Evolutionary conservation across 2,329 filamentous ascomycete genomes (phyloP).

Genomic region (Fusarium transvaalense): DNA sequence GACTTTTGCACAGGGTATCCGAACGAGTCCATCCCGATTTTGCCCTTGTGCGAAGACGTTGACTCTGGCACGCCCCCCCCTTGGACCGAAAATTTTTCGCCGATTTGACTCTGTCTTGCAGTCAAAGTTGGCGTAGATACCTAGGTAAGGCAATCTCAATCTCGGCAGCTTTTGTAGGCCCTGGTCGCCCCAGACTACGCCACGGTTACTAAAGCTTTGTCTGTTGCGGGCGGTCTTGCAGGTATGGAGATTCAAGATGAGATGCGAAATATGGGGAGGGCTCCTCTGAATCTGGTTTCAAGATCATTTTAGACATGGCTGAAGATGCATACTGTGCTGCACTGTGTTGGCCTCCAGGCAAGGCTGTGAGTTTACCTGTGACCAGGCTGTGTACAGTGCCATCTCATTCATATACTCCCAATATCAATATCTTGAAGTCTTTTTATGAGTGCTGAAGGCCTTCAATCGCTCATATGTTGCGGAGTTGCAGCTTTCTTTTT

Average conservation of each 20-base stretch:
- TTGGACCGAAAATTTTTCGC: slow-evolving; percentile 48
- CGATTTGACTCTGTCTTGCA: slow-evolving; percentile 10
- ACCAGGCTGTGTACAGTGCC: slow-evolving; percentile 29
- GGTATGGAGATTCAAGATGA: slow-evolving; percentile 27
- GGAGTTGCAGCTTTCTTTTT: background rate
- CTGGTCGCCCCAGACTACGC: slow-evolving; percentile 36
- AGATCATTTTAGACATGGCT: slow-evolving; percentile 18
- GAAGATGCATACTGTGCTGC: slow-evolving; percentile 1
- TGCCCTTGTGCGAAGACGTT: slow-evolving; percentile 25
- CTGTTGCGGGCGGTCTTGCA: slow-evolving; percentile 1
- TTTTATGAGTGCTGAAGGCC: too few relatives aligned
- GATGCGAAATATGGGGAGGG: slow-evolving; percentile 30
- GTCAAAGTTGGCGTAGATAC: slow-evolving; percentile 4
- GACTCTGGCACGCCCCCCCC: slow-evolving; percentile 29
- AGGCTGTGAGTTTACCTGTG: slow-evolving; percentile 8
- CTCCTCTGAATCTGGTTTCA: slow-evolving; percentile 14
- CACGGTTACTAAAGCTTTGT: slow-evolving; percentile 4
- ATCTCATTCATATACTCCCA: too few relatives aligned
- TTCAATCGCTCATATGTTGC: background rate
- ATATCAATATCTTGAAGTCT: too few relatives aligned
- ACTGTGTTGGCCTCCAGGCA: background rate
- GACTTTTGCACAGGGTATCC: slow-evolving; percentile 39
- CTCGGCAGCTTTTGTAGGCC: slow-evolving; percentile 32
- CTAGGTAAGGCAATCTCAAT: slow-evolving; percentile 34
- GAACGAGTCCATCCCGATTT: slow-evolving; percentile 40